Base-by-base conservation (phyloP, 352 stramenopile species). In the Globisporangium canariense region DNA sequence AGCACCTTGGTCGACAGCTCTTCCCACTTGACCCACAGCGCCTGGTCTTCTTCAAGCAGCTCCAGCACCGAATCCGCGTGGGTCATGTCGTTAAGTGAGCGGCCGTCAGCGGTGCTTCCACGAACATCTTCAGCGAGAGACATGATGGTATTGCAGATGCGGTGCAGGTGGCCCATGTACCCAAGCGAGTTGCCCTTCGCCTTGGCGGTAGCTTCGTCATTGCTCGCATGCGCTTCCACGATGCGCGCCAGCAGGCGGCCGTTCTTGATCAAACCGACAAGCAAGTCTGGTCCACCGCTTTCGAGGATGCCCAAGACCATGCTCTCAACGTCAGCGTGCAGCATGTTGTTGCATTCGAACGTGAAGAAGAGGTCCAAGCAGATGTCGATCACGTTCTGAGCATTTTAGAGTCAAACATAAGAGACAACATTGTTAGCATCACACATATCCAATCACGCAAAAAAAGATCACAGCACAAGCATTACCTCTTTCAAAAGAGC, bases 341-440 rank as follows among this genome's bases (percentile, higher is more conserved):
- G 78, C 82, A 96, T 92, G 70, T 94, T 96, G 51, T 93, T 85
- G 50, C 74, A 89, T 58, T 94, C 85, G 64, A 96, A 96, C 70
- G 87, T 77, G 71, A 96, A 96, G 63, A 96, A 96, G 61, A 96
- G 71, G 57, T 94, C 82, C 59, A 96, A 58, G 51, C 85, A 94
- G 6, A 79, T 77, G 46, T 89, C 75, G 56, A 94, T 87, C 16
- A 75, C 86, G 49, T 91, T 79, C 45, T 80, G 45, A 3, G 14
- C 22, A 46, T 25, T 13, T 57, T 20, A 25, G 20, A 16, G 25
- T 28, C 14, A 46, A 36, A 60, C 13, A 22, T 25, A 66, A 40
- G 2, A n/a, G 20, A 40, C 10, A 41, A 45, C 9, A 62, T 36
- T 54, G 30, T 60, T 22, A 66, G 38, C 25, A 40, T n/a, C 52